Conservation (phyloP, 805 yeast genomes). For the Ogataea haglerorum region DNA sequence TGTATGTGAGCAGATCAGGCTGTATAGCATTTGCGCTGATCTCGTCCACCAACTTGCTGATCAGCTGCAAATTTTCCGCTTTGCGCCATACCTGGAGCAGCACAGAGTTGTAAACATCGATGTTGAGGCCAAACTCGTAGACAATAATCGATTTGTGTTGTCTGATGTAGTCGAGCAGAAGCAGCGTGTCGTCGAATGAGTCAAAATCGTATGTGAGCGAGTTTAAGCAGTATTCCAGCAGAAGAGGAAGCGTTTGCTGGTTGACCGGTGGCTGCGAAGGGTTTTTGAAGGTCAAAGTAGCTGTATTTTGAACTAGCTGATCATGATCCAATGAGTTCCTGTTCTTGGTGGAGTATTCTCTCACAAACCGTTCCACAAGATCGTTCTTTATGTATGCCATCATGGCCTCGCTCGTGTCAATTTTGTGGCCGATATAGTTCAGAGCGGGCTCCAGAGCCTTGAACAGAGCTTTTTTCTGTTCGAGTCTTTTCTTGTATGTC, state of each 20-base stretch:
- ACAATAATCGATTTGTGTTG: slow-evolving; percentile 27
- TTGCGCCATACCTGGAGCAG: slow-evolving; percentile 28
- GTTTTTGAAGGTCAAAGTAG: slow-evolving; percentile 4
- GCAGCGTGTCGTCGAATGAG: slow-evolving; percentile 24
- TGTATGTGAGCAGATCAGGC: slow-evolving; percentile 29
- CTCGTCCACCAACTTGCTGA: slow-evolving; percentile 28
- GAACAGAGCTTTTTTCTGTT: slow-evolving; percentile 9
- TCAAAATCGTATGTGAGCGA: slow-evolving; percentile 33
- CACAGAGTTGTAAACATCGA: slow-evolving; percentile 30
- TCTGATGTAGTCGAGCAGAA: slow-evolving; percentile 24
- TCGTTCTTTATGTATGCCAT: slow-evolving; percentile 17
- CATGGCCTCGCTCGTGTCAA: slow-evolving; percentile 22
- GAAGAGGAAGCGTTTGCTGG: slow-evolving; percentile 25
- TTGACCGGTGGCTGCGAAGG: slow-evolving; percentile 26
- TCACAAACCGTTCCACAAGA: slow-evolving; percentile 21
- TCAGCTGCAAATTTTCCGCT: slow-evolving; percentile 25
- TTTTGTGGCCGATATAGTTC: slow-evolving; percentile 20
- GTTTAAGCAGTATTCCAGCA: slow-evolving; percentile 26
- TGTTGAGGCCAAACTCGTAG: slow-evolving; percentile 32
- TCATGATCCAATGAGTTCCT: background rate
- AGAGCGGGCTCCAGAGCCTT: slow-evolving; percentile 21
- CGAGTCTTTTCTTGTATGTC: slow-evolving; percentile 8
- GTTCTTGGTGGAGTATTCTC: slow-evolving; percentile 1
- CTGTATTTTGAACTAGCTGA: slow-evolving; percentile 1
- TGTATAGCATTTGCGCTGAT: slow-evolving; percentile 29